Base-by-base conservation (phyloP, 208 protist genomes). In the Strigomonas galati region DNA sequence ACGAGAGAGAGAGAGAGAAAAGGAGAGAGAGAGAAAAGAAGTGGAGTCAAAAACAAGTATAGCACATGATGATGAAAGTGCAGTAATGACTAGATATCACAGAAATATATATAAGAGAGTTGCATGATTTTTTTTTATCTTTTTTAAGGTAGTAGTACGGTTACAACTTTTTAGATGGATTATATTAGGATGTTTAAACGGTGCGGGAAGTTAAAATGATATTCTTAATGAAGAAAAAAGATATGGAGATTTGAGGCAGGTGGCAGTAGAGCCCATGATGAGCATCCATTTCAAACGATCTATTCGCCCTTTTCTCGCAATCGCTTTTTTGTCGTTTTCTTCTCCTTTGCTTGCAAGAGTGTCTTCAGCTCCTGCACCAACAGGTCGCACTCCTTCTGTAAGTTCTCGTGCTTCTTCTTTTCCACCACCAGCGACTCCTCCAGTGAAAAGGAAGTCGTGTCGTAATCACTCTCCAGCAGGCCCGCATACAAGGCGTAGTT, bases 311-410 rank as follows among this genome's bases (percentile, higher is more conserved):
- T 56, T 56, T 56, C 27, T 10, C 35, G 35, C 4, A 10, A 4
- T 40, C 35, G 35, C 35, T 40, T 40, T 10, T 10, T 40, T 4
- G 35, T 14, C 35, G 35, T 4, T 10, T 40, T 40, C 35, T 40
- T 40, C 35, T 40, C 35, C 10, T 10, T 4, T 14, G 7, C 35
- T 14, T 99, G 97, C 55, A 99, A 99, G n/a, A 99, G 91, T 97
- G 99, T 99, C 84, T 99, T 99, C 85, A 99, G 99, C 51, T 99
- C 99, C 89, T 99, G 99, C n/a, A 97, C 71, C 79, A 98, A 98
- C 24, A 99, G 78, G 92, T 99, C 99, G 53, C 99, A 76, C 60
- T 96, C 99, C 12, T 98, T 99, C 77, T 99, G 99, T 17, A 99
- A 90, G 99, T 99, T 99, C 71, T 99, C 99, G 65, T 99, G 80